Percentiles rank a stretch among this genome's conserved stretches.
These are phyloP conservation scores for Pseudopediastrum boryanum DNA, from an alignment of 139 green algal genomes.

Conservation along the genomic window DNA sequence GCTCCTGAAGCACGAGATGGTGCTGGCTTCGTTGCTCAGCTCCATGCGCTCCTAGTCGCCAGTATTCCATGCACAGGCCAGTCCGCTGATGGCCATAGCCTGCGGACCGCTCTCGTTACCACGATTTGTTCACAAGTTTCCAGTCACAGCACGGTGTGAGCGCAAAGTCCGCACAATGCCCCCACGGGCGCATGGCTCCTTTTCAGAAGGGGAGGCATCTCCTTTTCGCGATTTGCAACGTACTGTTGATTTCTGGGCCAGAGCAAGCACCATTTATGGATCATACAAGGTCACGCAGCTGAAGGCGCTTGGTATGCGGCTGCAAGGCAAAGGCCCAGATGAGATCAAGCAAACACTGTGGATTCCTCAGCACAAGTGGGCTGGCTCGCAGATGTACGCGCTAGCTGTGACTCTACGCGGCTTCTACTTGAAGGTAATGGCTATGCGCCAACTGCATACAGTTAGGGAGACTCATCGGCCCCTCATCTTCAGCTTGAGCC, in stretches of 20 bases:
- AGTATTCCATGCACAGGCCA: too few relatives aligned
- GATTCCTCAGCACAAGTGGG: slow-evolving; percentile 72
- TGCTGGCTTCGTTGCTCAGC: too few relatives aligned
- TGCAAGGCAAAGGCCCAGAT: slow-evolving; percentile 42
- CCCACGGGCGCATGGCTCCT: too few relatives aligned
- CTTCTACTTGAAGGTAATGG: slow-evolving; percentile 89
- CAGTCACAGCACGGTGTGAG: neutral
- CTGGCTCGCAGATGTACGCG: slow-evolving; percentile 81
- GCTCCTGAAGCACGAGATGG: too few relatives aligned
- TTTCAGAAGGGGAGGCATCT: neutral
- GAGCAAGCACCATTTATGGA: slow-evolving; percentile 74
- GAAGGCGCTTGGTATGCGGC: slow-evolving; percentile 33
- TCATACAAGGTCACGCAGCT: slow-evolving; percentile 82
- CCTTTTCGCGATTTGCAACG: slow-evolving; percentile 42
- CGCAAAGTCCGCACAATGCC: neutral
- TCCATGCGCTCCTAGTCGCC: too few relatives aligned
- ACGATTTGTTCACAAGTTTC: neutral
- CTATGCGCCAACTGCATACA: neutral
- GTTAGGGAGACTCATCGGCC: neutral
- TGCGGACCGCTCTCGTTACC: neutral
- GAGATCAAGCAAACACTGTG: slow-evolving; percentile 68
- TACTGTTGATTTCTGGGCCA: slow-evolving; percentile 79
- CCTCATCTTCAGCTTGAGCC: neutral
- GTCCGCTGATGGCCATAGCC: too few relatives aligned
- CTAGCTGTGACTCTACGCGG: slow-evolving; percentile 83